phyloP scores from a whole-genome alignment of 1,284 basidiomycete genomes.

The Schizophyllum amplum region DNA sequence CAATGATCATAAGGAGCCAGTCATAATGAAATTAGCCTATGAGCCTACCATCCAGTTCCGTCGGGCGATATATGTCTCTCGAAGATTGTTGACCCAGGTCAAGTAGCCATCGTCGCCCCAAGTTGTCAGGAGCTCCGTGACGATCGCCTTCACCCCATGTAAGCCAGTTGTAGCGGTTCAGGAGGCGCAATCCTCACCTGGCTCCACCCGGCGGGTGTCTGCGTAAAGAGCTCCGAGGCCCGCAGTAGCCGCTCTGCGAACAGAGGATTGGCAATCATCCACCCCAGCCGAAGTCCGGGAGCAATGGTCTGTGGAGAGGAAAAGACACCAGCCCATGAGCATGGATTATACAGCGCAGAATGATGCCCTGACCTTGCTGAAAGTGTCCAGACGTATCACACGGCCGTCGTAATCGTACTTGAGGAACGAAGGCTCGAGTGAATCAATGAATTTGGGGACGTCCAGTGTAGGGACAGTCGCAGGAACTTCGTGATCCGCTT shows the following conservation, averaged over 20 bases:
- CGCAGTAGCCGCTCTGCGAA: slow-evolving; percentile 71
- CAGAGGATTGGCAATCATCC: slow-evolving; percentile 65
- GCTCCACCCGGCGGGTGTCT: slow-evolving; percentile 68
- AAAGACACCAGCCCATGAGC: not conserved
- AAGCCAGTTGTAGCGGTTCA: not conserved
- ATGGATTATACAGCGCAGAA: not conserved
- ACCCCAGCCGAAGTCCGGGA: slow-evolving; percentile 72
- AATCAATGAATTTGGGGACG: slow-evolving; percentile 35
- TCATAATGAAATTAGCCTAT: not conserved
- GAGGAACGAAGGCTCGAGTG: slow-evolving; percentile 63
- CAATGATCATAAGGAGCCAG: not conserved
- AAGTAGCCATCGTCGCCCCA: slow-evolving; percentile 71
- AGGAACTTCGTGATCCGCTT: slow-evolving; percentile 25
- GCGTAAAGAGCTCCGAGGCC: slow-evolving; percentile 61
- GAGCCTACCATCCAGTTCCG: not conserved
- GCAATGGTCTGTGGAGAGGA: slow-evolving; percentile 48
- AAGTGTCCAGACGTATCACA: slow-evolving; percentile 73
- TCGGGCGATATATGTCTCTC: not conserved
- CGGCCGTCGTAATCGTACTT: slow-evolving; percentile 70
- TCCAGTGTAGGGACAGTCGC: slow-evolving; percentile 14
- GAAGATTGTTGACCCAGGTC: slow-evolving; percentile 52
- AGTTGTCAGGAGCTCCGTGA: slow-evolving; percentile 51
- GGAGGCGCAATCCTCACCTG: slow-evolving; percentile 31
- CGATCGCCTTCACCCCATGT: slow-evolving; percentile 33
- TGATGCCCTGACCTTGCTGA: slow-evolving; percentile 53